A percentile compares a stretch with the other conserved stretches of the same genome.
These are phyloP conservation scores for Schwanniomyces pseudopolymorphus DNA, from an alignment of 805 yeast genomes.

Conservation along the genomic window DNA sequence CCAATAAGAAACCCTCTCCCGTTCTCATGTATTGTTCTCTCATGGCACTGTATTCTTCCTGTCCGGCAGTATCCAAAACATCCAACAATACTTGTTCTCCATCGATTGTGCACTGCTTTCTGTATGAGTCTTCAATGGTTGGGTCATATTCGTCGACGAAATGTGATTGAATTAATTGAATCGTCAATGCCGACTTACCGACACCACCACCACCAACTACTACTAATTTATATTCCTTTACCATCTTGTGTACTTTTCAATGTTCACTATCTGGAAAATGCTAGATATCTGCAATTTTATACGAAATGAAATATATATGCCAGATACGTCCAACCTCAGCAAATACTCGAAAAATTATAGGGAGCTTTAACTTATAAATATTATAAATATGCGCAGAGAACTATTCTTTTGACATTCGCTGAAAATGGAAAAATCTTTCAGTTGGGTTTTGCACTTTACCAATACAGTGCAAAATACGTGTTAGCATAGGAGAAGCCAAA, in stretches of 20 bases:
- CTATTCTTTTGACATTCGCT: conserved; percentile 1
- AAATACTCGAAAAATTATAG: neutral
- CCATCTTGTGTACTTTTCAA: conserved; percentile 19
- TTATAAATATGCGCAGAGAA: conserved; percentile 1
- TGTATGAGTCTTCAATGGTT: conserved; percentile 88
- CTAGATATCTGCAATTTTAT: neutral
- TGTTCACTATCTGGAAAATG: neutral
- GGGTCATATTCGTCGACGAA: conserved; percentile 98
- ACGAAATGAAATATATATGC: neutral
- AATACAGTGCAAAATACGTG: no score
- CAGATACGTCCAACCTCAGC: neutral
- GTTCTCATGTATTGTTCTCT: conserved; percentile 92
- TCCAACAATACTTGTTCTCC: conserved; percentile 74
- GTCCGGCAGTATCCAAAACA: conserved; percentile 97
- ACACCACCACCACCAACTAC: conserved; percentile 99
- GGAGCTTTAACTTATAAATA: neutral
- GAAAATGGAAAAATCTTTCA: conserved; percentile 1
- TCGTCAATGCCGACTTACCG: conserved; percentile 95
- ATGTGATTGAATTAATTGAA: conserved; percentile 90
- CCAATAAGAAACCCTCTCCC: conserved; percentile 90
- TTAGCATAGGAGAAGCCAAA: no score
- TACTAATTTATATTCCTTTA: conserved; percentile 84
- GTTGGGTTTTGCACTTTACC: neutral
- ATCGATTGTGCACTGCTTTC: conserved; percentile 86
- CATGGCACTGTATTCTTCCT: conserved; percentile 89